A percentile compares a stretch with the other conserved stretches of the same genome.
Conservation (phyloP, 2,329 filamentous ascomycete genomes). For the Fusarium sarcochroum region DNA sequence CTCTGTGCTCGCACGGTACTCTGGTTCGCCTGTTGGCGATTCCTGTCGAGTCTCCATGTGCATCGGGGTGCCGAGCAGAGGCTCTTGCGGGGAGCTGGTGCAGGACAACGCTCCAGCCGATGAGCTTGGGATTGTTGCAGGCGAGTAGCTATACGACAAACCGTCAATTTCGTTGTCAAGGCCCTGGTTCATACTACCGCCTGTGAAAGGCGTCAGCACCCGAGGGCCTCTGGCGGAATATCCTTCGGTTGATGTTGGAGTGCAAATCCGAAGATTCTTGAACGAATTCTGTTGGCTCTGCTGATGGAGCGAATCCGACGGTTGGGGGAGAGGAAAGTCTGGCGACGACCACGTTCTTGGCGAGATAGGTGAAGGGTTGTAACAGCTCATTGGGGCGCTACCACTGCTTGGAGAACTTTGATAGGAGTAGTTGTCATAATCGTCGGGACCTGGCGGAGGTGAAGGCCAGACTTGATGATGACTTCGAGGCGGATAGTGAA, state of each 20-base stretch:
- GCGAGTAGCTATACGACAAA: constrained; percentile 29
- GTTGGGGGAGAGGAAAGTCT: constrained; percentile 38
- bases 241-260: constrained; percentile 46
- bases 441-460: constrained; percentile 55
- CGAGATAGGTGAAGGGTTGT: constrained; percentile 51
- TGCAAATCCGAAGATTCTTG: constrained; percentile 43
- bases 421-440: constrained; percentile 56
- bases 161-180: constrained; percentile 40
- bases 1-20: constrained; percentile 25
- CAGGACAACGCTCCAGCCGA: constrained; percentile 35
- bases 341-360: constrained; percentile 55
- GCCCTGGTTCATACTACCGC: constrained; percentile 28
- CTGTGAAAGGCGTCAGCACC: constrained; percentile 38
- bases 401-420: constrained; percentile 51
- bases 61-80: constrained; percentile 26
- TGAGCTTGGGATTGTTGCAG: constrained; percentile 24
- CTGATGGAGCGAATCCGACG: constrained; percentile 37
- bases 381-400: constrained; percentile 42
- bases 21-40: constrained; percentile 11
- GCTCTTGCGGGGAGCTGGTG: constrained; percentile 41
- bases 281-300: constrained; percentile 42
- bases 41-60: constrained; percentile 32
- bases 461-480: constrained; percentile 53
- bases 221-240: constrained; percentile 35
- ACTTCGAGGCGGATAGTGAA: constrained; percentile 42